Conservation (phyloP, 768 basidiomycete species). For the Lenzites betulinus region DNA sequence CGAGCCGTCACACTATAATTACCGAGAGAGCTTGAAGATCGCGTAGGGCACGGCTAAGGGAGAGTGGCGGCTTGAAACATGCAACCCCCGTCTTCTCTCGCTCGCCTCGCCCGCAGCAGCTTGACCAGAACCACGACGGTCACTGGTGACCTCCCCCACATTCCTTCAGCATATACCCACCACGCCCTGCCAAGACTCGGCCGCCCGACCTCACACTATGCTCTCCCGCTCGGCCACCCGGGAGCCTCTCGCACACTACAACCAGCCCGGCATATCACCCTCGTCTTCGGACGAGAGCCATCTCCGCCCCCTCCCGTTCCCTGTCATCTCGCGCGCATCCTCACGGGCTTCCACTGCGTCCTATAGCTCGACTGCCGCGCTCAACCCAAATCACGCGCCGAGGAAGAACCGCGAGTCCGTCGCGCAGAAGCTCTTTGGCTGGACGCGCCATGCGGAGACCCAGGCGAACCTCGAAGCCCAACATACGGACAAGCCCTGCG, state of each 20-base stretch:
- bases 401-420: neutral
- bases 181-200: neutral
- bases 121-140: conserved; percentile 12
- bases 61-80: conserved; percentile 6
- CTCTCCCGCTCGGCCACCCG: conserved; percentile 18
- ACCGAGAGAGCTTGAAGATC: neutral
- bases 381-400: conserved; percentile 16
- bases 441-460: conserved; percentile 3
- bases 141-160: conserved; percentile 16
- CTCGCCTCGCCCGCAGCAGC: neutral
- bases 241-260: conserved; percentile 18
- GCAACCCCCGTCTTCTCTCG: neutral
- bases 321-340: conserved; percentile 21
- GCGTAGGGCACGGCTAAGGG: neutral
- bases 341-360: conserved; percentile 26
- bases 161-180: conserved; percentile 13
- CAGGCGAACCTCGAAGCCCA: conserved; percentile 6
- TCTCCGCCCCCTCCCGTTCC: conserved; percentile 15
- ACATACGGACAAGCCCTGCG: conserved; percentile 6
- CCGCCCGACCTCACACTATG: conserved; percentile 20
- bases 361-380: conserved; percentile 25
- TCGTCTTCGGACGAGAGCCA: conserved; percentile 17
- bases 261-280: conserved; percentile 9
- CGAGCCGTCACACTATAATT: conserved; percentile 12
- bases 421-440: conserved; percentile 9